Evolutionary conservation across 495 filamentous ascomycete genomes (phyloP).

Genomic region (Aspergillus hancockii): DNA sequence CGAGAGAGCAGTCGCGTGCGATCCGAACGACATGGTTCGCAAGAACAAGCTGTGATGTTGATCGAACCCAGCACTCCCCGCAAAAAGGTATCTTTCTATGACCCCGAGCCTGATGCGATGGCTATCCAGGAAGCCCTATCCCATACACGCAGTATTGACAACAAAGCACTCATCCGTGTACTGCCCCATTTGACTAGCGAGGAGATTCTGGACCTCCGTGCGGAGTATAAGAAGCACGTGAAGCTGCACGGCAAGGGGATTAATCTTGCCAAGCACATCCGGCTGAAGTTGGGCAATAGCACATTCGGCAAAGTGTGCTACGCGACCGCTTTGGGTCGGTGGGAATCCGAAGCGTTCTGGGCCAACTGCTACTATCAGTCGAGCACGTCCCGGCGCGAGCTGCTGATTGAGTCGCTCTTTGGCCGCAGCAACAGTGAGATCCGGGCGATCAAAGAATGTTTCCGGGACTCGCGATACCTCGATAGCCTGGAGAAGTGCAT

Average conservation of each 20-base stretch:
- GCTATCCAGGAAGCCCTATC: conserved; percentile 75
- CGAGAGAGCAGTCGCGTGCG: conserved; percentile 29
- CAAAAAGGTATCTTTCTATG: conserved; percentile 65
- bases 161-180: conserved; percentile 74
- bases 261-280: conserved; percentile 96
- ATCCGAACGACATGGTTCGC: conserved; percentile 32
- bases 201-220: conserved; percentile 78
- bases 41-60: conserved; percentile 26
- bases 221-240: conserved; percentile 87
- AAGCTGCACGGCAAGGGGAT: conserved; percentile 81
- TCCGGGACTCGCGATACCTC: conserved; percentile 88
- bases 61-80: conserved; percentile 33
- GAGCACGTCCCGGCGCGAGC: conserved; percentile 76
- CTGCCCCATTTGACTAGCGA: conserved; percentile 81
- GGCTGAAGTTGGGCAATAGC: conserved; percentile 69
- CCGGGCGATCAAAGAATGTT: conserved; percentile 86
- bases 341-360: conserved; percentile 96
- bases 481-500: conserved; percentile 83
- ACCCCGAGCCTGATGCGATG: conserved; percentile 75
- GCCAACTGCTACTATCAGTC: conserved; percentile 98
- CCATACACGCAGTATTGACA: conserved; percentile 63
- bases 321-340: conserved; percentile 83
- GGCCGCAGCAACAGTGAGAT: conserved; percentile 86
- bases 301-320: conserved; percentile 86
- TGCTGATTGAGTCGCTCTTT: conserved; percentile 91